A percentile compares a stretch with the other conserved stretches of the same genome.
Evolutionary conservation across 1,139 yeast genomes (phyloP).

Genomic region (Taphrina sp.): DNA sequence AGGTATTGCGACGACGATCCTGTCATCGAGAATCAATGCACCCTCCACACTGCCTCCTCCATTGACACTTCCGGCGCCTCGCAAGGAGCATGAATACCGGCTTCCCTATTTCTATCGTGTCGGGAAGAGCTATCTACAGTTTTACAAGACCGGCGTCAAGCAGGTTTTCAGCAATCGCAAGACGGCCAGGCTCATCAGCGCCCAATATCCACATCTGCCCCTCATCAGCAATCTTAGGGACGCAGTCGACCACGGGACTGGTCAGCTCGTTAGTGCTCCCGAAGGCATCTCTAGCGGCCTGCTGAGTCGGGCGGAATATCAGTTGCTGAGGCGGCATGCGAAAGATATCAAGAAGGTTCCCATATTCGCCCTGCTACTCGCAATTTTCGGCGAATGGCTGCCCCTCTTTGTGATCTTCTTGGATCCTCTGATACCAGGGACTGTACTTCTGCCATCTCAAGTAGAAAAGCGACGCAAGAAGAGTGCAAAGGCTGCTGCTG

Average conservation of each 20-base stretch:
- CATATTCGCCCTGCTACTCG: slow-evolving; percentile 17
- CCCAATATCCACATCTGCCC: neutral
- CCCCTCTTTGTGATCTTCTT: slow-evolving; percentile 28
- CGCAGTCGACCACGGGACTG: slow-evolving; percentile 5
- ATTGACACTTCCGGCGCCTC: slow-evolving; percentile 9
- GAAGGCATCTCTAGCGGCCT: neutral
- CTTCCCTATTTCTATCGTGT: neutral
- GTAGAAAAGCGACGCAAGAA: slow-evolving; percentile 9
- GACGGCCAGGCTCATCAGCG: slow-evolving; percentile 10
- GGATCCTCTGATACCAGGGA: slow-evolving; percentile 22
- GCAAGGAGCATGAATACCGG: slow-evolving; percentile 2
- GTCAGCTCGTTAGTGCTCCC: neutral
- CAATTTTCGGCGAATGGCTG: slow-evolving; percentile 26
- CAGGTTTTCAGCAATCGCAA: slow-evolving; percentile 22
- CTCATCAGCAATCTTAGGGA: neutral
- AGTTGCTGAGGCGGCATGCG: slow-evolving; percentile 19
- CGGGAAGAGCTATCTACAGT: slow-evolving; percentile 26
- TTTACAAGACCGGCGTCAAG: slow-evolving; percentile 29
- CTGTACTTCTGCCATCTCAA: slow-evolving; percentile 19
- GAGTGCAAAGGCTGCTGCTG: neutral
- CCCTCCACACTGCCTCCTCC: slow-evolving; percentile 27
- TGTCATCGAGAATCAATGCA: slow-evolving; percentile 27
- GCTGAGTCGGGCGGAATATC: slow-evolving; percentile 23
- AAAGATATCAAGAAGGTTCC: slow-evolving; percentile 22
- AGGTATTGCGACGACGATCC: no score